Base-by-base conservation (phyloP, 2,329 filamentous ascomycete species). In the Diaporthe destruens region DNA sequence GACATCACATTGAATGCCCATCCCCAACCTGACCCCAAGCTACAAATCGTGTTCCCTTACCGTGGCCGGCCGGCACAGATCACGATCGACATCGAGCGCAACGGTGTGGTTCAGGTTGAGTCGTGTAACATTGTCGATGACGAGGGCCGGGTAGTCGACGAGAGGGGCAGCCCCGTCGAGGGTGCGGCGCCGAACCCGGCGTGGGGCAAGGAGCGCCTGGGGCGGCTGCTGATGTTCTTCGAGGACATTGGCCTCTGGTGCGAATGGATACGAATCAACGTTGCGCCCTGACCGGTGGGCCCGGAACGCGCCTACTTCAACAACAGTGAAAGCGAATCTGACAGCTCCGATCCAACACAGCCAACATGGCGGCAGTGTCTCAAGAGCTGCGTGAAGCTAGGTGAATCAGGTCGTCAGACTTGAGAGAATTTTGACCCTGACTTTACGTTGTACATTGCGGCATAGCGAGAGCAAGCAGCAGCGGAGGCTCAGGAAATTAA, bases 101-200 rank as follows among this genome's bases (percentile, higher is more conserved):
- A 91, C 71, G 91, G 88, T 6, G 83, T 87, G 18, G 85, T 93
- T 5, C 83, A 87, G 23, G 83, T 93, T 47, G 81, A 86, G 3
- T 86, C 88, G 32, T 89, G 92, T 76, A 91, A 92, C 74, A 77
- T 89, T 6, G 77, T 88, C 56, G 69, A 74, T 9, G 76, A 76
- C 18, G 75, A 66, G 42, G 74, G 72, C 18, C 61, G 67, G 39
- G 57, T 34, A 29, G 54, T 74, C 32, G 72, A 66, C 25, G 75
- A 65, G 56, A 80, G 79, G 47, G 80, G 79, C n/a, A 82, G 80
- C 75, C 77, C 78, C 66, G 76, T 86, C 18, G 36, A 68, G 12
- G 71, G 73, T 14, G 53, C 71, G 14, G 59, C 18, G 47, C 73
- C 73, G 11, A 67, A 71, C 57, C 44, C 66, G 47, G 39, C 39